Evolutionary conservation across 2,329 filamentous ascomycete species (phyloP).

Genomic region (Alternaria sp.): DNA sequence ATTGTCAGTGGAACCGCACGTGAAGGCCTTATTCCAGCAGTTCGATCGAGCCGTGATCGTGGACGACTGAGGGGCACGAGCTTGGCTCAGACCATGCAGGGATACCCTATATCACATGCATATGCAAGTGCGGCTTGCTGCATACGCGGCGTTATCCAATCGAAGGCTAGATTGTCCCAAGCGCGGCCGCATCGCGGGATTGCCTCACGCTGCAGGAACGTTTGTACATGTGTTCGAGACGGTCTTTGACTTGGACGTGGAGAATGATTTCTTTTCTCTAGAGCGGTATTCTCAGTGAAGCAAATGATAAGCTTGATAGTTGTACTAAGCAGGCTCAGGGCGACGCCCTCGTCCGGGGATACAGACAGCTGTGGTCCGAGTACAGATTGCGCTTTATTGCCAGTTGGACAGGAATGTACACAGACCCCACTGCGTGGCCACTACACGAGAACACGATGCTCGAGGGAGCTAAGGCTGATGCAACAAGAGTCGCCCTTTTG

Average conservation of each 20-base stretch:
- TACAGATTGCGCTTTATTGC: constrained; percentile 39
- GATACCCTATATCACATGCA: constrained; percentile 45
- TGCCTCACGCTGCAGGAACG: constrained; percentile 49
- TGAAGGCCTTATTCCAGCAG: constrained; percentile 21
- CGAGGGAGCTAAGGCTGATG: constrained; percentile 28
- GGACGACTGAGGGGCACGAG: constrained; percentile 23
- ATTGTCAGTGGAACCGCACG: constrained; percentile 29
- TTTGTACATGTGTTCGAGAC: constrained; percentile 21
- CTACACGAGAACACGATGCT: constrained; percentile 32
- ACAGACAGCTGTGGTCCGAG: constrained; percentile 30
- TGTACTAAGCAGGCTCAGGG: not conserved
- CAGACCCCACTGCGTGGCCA: constrained; percentile 39
- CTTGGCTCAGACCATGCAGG: constrained; percentile 29
- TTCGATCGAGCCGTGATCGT: constrained; percentile 31
- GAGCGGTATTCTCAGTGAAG: not conserved
- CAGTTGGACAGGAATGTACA: constrained; percentile 40
- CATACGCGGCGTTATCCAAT: constrained; percentile 42
- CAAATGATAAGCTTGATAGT: not conserved
- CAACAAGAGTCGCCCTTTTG: constrained; percentile 15
- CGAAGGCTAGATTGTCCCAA: constrained; percentile 16
- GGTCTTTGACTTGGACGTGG: constrained; percentile 7
- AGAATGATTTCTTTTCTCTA: not conserved
- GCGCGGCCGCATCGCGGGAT: constrained; percentile 40
- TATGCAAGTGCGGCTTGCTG: constrained; percentile 48
- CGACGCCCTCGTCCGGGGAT: constrained; percentile 15